Evolutionary conservation across 192 early-diverging fungal genomes (phyloP).

Genomic region (Coemansia nantahalensis): DNA sequence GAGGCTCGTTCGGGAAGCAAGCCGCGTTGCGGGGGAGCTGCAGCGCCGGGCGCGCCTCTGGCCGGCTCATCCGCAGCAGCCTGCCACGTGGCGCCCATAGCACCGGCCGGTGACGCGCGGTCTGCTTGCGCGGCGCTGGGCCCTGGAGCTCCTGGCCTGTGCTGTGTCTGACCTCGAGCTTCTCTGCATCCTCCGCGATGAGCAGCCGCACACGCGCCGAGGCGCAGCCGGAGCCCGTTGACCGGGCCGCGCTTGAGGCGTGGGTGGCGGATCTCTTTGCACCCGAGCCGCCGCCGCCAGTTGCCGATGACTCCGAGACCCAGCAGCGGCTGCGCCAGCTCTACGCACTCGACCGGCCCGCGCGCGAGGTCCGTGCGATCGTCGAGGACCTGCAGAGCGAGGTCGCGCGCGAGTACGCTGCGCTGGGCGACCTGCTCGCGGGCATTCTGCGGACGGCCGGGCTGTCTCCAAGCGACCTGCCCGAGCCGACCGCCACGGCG

Average conservation of each 20-base stretch:
- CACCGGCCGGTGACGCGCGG: too few species aligned
- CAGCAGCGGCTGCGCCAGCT: slow-evolving; percentile 21
- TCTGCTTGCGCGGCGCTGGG: too few species aligned
- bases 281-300: slow-evolving; percentile 20
- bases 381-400: slow-evolving; percentile 19
- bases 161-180: too few species aligned
- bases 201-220: neutral
- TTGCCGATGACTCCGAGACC: slow-evolving; percentile 7
- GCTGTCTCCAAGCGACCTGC: slow-evolving; percentile 7
- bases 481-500: slow-evolving; percentile 13
- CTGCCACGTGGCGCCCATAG: too few species aligned
- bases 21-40: too few species aligned
- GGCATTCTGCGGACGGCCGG: slow-evolving; percentile 19
- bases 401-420: slow-evolving; percentile 26
- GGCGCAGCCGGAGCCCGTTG: too few species aligned
- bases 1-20: too few species aligned
- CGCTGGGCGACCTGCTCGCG: slow-evolving; percentile 8
- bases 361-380: slow-evolving; percentile 2
- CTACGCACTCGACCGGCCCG: slow-evolving; percentile 2
- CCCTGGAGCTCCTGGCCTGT: too few species aligned
- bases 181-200: neutral
- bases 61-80: too few species aligned
- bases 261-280: slow-evolving; percentile 39
- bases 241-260: slow-evolving; percentile 18
- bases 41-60: too few species aligned